Conservation (phyloP, 169 alveolate species). For the Plasmodium blacklocki region DNA sequence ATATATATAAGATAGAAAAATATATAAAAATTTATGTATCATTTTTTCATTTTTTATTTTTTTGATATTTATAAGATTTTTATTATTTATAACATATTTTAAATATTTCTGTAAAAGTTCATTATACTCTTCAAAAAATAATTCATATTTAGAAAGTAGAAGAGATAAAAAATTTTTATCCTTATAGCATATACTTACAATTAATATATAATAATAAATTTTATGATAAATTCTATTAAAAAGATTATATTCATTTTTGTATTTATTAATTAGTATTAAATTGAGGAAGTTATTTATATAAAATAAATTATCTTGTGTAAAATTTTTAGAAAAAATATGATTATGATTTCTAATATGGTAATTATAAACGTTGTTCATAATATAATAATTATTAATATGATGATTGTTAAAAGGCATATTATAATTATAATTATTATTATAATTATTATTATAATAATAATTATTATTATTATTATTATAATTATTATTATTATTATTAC, state of each 20-base stretch:
- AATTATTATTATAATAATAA: too few species aligned
- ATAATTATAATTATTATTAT: too few species aligned
- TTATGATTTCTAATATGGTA: too few species aligned
- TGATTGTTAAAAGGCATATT: too few species aligned
- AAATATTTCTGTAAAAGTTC: conserved; percentile 38
- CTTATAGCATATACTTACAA: conserved; percentile 62
- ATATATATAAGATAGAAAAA: conserved; percentile 54
- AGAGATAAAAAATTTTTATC: conserved; percentile 59
- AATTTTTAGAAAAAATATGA: conserved; percentile 12
- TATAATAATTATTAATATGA: too few species aligned
- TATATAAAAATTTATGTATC: conserved; percentile 53
- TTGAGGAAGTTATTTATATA: conserved; percentile 49
- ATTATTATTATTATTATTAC: too few species aligned
- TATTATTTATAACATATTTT: conserved; percentile 54
- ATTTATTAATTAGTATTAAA: conserved; percentile 24
- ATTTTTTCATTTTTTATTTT: conserved; percentile 66
- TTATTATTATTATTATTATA: too few species aligned
- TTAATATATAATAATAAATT: conserved; percentile 48
- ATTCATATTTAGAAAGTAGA: conserved; percentile 42
- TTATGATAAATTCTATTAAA: conserved; percentile 40
- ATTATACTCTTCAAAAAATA: conserved; percentile 48
- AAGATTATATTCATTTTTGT: conserved; percentile 9
- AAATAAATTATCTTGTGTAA: conserved; percentile 42
- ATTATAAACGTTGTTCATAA: too few species aligned
- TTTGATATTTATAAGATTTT: conserved; percentile 27